Evolutionary conservation across 129 eudicot genomes (phyloP), one percentile per base, ranked within the genome.

Genomic region (sunflower (Helianthus annuus)): DNA sequence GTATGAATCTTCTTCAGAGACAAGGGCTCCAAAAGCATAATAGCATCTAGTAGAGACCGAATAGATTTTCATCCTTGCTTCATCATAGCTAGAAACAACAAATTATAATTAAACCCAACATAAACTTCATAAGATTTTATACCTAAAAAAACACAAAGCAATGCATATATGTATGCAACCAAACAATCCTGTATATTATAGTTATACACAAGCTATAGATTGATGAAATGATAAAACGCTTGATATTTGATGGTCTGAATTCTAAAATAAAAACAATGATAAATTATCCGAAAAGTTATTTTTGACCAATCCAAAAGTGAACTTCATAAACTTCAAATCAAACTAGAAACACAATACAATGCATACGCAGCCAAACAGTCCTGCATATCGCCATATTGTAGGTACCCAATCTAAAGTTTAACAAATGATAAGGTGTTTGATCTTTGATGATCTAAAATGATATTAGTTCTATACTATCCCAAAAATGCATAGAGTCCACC

Each of bases 21-120:
- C 96, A 24, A 95, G 86, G 11, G 99, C 99, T 74, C 99, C 99
- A 83, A 95, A 95, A 60, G 99, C 99, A 84, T 6, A 95, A 72
- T 95, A 95, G 70, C 85, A 87, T 68, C 86, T 81, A 1, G 99
- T 95, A 3, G 99, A 95, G n/a, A 95, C 99, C 0, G 99, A 95
- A 73, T 95, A 95, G 2, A 95, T 91, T 67, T 95, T 95, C 91
- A 84, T 84, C 78, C 99, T 83, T 4, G 99, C 99, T 70, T 88
- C 99, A 22, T 88, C 88, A 76, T 94, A 91, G 67, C 99, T 94
- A 70, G 9, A 82, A 27, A 64, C 56, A 60, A 57, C 27, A 78
- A 2, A 53, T 13, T 27, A 52, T 12, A 52, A 70, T 38, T 19
- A 24, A 38, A 40, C 69, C 15, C 48, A 14, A 3, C 19, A 55